Evolutionary conservation across 2,329 filamentous ascomycete genomes (phyloP).

Genomic region (Pezicula radicicola): DNA sequence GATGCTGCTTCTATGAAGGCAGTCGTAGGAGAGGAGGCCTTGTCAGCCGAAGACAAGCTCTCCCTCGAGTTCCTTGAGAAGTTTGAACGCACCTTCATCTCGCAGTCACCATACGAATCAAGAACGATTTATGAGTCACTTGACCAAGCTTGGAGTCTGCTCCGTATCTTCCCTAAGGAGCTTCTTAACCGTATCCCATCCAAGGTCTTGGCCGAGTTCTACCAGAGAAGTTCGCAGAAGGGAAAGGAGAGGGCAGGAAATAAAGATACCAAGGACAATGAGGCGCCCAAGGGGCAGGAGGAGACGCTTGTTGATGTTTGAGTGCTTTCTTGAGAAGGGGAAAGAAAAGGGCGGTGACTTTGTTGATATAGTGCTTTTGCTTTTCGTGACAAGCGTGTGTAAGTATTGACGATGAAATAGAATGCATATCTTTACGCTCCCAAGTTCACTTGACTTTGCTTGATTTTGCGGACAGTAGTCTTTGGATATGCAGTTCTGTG

Average conservation of each 20-base stretch:
- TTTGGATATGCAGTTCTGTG: no score
- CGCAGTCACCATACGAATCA: slow-evolving; percentile 88
- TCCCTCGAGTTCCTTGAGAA: slow-evolving; percentile 98
- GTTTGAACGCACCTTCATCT: slow-evolving; percentile 94
- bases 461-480: neutral
- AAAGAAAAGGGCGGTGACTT: slow-evolving; percentile 1
- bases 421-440: slow-evolving; percentile 16
- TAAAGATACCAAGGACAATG: slow-evolving; percentile 37
- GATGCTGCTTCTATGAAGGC: slow-evolving; percentile 99
- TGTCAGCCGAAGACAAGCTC: slow-evolving; percentile 94
- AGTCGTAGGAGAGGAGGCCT: slow-evolving; percentile 95
- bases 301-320: slow-evolving; percentile 61
- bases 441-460: neutral
- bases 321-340: slow-evolving; percentile 9
- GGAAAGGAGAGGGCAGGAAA: slow-evolving; percentile 55
- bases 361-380: slow-evolving; percentile 5
- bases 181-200: slow-evolving; percentile 90
- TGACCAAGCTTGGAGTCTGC: slow-evolving; percentile 92
- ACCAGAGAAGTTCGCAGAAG: slow-evolving; percentile 65
- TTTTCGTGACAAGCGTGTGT: slow-evolving; percentile 12
- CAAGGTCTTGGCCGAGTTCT: slow-evolving; percentile 81
- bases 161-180: slow-evolving; percentile 97
- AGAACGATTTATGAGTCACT: slow-evolving; percentile 90
- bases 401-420: slow-evolving; percentile 16
- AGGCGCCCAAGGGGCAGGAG: slow-evolving; percentile 37